Conservation (phyloP, 2,329 filamentous ascomycete species). For the Nakataea oryzae region DNA sequence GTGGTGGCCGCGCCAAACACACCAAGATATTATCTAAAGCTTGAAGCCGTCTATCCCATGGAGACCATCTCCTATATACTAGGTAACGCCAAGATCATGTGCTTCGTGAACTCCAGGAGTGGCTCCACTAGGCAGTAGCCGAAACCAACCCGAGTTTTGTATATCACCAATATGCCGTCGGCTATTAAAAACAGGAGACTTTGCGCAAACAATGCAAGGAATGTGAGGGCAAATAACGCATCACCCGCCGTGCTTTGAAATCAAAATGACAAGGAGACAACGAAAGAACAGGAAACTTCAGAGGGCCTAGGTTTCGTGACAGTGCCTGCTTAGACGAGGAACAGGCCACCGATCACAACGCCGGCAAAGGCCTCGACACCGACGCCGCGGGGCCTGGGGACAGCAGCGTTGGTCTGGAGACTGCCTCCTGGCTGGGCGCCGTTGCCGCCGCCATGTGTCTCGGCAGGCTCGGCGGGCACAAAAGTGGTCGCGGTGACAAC, state of each 20-base stretch:
- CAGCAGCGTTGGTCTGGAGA: conserved; percentile 20
- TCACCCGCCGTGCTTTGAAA: conserved; percentile 9
- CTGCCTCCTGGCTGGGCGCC: conserved; percentile 21
- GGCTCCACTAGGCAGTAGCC: background rate
- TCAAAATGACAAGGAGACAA: background rate
- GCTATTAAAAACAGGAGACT: background rate
- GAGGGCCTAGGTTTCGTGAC: background rate
- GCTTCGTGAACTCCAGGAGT: background rate
- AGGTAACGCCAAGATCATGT: background rate
- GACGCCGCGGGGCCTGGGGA: conserved; percentile 1
- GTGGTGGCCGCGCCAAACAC: no score
- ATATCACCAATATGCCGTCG: background rate
- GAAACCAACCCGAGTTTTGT: background rate
- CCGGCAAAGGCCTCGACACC: conserved; percentile 6
- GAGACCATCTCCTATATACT: background rate
- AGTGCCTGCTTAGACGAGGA: background rate
- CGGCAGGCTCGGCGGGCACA: conserved; percentile 27
- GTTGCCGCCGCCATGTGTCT: conserved; percentile 10
- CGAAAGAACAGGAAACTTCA: background rate
- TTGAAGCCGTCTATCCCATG: background rate
- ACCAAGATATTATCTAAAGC: background rate
- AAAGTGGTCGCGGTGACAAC: conserved; percentile 38
- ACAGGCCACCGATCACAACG: conserved; percentile 9
- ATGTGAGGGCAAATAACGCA: background rate
- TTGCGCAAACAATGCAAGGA: background rate